Conservation (phyloP, 305 asterid genomes). For the Rubia balearica region DNA sequence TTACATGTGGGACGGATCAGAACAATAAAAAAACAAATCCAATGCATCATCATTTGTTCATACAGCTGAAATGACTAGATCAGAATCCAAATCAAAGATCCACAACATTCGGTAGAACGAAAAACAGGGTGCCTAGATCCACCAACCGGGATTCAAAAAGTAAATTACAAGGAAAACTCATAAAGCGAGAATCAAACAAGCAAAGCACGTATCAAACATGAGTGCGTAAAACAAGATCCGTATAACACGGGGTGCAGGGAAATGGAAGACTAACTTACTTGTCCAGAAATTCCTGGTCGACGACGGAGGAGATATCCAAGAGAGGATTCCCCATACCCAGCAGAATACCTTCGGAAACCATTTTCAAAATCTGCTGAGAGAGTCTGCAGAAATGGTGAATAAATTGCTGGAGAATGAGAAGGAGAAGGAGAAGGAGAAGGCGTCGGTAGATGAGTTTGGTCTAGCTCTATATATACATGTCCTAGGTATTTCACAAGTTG, state of each 20-base stretch:
- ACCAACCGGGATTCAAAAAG: background rate
- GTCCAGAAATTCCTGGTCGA: conserved; percentile 70
- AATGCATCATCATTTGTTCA: background rate
- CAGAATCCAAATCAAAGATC: conserved; percentile 13
- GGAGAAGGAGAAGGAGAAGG: no score
- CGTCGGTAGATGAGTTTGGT: background rate
- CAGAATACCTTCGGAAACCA: conserved; percentile 64
- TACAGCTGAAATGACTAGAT: background rate
- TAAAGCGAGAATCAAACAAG: background rate
- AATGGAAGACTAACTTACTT: conserved; percentile 34
- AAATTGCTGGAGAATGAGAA: no score
- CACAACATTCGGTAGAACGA: background rate
- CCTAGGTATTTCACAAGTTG: background rate
- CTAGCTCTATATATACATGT: background rate
- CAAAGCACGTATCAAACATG: background rate
- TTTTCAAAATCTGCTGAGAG: conserved; percentile 17
- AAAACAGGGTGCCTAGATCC: conserved; percentile 6
- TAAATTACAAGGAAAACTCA: background rate
- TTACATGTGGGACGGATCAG: background rate
- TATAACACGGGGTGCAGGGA: no score
- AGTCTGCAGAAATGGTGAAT: background rate
- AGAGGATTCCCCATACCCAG: conserved; percentile 95
- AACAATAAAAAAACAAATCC: background rate
- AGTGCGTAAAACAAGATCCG: no score
- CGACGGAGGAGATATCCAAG: conserved; percentile 72